These are phyloP conservation scores for Oryza longistaminata DNA, from an alignment of 176 grass and related monocot species.

Conservation along the genomic window DNA sequence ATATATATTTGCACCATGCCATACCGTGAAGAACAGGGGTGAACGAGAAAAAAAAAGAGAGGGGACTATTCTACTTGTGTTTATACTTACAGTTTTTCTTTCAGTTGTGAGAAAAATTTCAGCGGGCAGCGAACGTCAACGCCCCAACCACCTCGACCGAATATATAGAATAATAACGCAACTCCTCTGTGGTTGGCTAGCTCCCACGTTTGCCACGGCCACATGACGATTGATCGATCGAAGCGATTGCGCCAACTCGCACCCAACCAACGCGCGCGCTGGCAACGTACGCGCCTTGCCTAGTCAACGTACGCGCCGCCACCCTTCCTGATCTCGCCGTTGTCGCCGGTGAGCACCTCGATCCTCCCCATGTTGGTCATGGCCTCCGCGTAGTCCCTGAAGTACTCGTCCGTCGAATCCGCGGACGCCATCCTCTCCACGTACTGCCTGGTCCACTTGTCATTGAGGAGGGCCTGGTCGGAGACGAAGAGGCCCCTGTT, in stretches of 20 bases:
- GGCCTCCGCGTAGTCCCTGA: conserved; percentile 44
- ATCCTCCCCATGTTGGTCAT: conserved; percentile 63
- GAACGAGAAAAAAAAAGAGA: background rate
- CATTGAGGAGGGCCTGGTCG: conserved; percentile 52
- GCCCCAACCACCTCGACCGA: conserved; percentile 4
- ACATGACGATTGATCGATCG: background rate
- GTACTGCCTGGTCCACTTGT: conserved; percentile 43
- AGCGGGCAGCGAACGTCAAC: conserved; percentile 14
- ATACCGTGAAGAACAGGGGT: background rate
- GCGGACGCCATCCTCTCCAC: conserved; percentile 50
- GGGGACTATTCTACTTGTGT: background rate
- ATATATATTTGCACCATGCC: background rate
- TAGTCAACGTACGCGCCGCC: conserved; percentile 52
- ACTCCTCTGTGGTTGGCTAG: conserved; percentile 20
- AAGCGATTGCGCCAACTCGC: conserved; percentile 23
- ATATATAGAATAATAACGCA: conserved; percentile 7
- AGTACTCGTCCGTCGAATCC: conserved; percentile 51
- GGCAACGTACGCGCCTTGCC: background rate
- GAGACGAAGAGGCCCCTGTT: conserved; percentile 46
- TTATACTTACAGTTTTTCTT: background rate
- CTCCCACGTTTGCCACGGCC: background rate
- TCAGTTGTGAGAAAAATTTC: background rate
- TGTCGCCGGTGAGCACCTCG: conserved; percentile 52
- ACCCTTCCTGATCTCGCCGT: conserved; percentile 52
- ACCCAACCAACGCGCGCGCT: background rate